Base-by-base conservation (phyloP, 2,329 filamentous ascomycete genomes). In the Diplodia corticola region DNA sequence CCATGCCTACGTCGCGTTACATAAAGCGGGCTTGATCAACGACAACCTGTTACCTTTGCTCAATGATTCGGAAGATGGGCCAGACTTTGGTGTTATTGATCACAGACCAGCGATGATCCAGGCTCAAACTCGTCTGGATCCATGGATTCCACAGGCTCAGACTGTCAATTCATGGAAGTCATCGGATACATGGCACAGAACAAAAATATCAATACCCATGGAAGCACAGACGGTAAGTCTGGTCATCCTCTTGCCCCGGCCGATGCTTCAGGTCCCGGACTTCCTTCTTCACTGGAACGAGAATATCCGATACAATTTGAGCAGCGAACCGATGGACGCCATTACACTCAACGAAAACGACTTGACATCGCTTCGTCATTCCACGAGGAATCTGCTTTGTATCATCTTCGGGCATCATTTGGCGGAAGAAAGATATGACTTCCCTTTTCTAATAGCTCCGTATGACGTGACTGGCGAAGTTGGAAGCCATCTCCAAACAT, bases 21-120 rank as follows among this genome's bases (percentile, higher is more conserved):
- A 94, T 73, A 71, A 85, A 7, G 89, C 85, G 28, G 89, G 90
- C 0, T 80, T 97, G 5, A 77, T 98, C 1, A 93, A 91, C 68
- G 86, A 96, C 15, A 84, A 96, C 71, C 78, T 97, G 0, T 81
- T 97, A 48, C 94, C 94, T 48, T 20, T 69, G 5, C 60, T 35
- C 4, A 40, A 49, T 13, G 53, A 65, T 24, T 1, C 10, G 7
- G 59, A 69, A 9, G 33, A 35, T 7, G 55, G 48, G 10, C 51
- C 51, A 5, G 63, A 55, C n/a, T 35, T 61, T 12, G 57, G 40
- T 26, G 12, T 44, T 17, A 68, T 71, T 0, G 72, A 77, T 33
- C 63, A 72, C 7, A 72, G 68, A 26, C 71, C 76, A 6, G 71
- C 74, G 5, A 53, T 77, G 20, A 68, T 77, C 17, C 63, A 67